Evolutionary conservation across 345 rosid genomes (phyloP).

Genomic region (Gynandropsis gynandra): DNA sequence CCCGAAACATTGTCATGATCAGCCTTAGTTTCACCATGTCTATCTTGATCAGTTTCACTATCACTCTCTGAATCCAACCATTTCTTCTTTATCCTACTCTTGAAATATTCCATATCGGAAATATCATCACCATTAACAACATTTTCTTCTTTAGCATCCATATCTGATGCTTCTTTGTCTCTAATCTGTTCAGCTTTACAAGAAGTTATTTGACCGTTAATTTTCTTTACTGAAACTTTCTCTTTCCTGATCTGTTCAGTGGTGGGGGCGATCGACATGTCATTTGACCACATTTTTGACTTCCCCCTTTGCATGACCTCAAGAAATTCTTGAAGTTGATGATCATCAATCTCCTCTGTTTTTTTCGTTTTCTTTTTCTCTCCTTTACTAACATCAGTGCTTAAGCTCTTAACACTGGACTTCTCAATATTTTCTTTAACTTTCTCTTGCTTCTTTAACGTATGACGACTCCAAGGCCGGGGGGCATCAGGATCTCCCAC

Average conservation of each 20-base stretch:
- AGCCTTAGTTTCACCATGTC: constrained; percentile 13
- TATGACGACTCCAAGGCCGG: constrained; percentile 83
- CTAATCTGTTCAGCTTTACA: constrained; percentile 23
- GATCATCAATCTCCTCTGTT: constrained; percentile 37
- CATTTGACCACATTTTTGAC: constrained; percentile 80
- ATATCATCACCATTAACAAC: constrained; percentile 39
- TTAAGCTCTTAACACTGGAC: constrained; percentile 14
- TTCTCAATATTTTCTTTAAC: constrained; percentile 20
- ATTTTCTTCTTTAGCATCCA: constrained; percentile 28
- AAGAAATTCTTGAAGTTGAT: constrained; percentile 59
- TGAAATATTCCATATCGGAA: constrained; percentile 84
- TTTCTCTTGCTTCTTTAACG: constrained; percentile 40
- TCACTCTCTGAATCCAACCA: constrained; percentile 69
- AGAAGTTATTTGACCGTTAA: constrained; percentile 25
- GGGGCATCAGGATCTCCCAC: constrained; percentile 64
- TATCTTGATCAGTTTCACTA: constrained; percentile 22
- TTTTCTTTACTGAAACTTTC: constrained; percentile 19
- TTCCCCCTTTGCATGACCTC: constrained; percentile 66
- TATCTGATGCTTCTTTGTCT: constrained; percentile 19
- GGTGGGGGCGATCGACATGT: constrained; percentile 33
- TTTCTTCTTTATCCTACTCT: constrained; percentile 71
- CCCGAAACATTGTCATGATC: constrained; percentile 20
- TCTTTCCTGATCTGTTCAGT: constrained; percentile 23
- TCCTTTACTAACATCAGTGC: constrained; percentile 20
- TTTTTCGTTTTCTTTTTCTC: constrained; percentile 30